Evolutionary conservation across 805 yeast species (phyloP), one percentile per base, ranked within the genome.

Genomic region (Ogataea saltuana): DNA sequence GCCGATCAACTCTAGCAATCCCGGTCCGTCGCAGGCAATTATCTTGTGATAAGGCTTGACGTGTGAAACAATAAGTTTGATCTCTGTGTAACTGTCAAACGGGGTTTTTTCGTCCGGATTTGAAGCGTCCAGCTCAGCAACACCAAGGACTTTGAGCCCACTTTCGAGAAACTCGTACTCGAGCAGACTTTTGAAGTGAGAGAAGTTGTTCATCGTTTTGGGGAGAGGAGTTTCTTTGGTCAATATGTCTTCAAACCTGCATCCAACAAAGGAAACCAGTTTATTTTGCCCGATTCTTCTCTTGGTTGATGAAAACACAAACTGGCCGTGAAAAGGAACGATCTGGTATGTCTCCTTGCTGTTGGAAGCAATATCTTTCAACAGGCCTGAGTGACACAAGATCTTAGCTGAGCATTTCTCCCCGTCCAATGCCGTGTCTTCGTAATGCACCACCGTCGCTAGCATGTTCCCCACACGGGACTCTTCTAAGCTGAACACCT

Each of bases 181-280:
- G n/a, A 38, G 13, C 15, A 42, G 15, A 11, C 31, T 25, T 17
- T 46, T 42, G 35, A 34, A 41, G 17, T 42, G 37, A 3, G n/a
- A 12, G 17, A 8, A 42, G 33, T 46, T 42, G 25, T 37, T 33
- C 16, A 10, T n/a, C 5, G 42, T 41, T 12, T 33, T 26, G 3
- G 37, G 37, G 13, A 20, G 7, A 6, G 29, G 19, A 20, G 15
- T 26, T 10, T 11, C n/a, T 20, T 20, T 30, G 29, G 42, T 42
- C 17, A 46, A 27, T 9, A 39, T 15, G 31, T 46, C 49, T 19
- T 46, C 49, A 30, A 46, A 46, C 27, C 46, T 28, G 21, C 35
- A 32, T 4, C 49, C 49, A 22, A 39, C 32, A 20, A 18, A 46
- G 3, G 46, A 33, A 16, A 19, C 3, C n/a, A 39, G 23, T 8